Percentiles rank a stretch among this genome's conserved stretches.
phyloP scores from a whole-genome alignment of 768 basidiomycete species.

The Boletus reticuloceps region DNA sequence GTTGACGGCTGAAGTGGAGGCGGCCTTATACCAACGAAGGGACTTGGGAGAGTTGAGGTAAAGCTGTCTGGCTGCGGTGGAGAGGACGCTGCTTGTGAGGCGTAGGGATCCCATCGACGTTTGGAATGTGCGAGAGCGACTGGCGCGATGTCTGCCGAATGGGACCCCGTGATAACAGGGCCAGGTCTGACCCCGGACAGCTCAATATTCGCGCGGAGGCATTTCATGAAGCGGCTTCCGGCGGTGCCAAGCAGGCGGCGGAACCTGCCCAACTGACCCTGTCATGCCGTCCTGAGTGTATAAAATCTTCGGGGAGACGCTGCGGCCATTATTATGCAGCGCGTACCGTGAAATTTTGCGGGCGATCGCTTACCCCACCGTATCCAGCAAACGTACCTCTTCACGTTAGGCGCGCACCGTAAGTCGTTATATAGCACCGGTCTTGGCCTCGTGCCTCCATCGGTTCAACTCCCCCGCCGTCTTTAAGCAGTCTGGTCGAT shows the following conservation, averaged over 20 bases:
- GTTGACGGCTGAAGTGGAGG: constrained; percentile 17
- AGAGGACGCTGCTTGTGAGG: constrained; percentile 13
- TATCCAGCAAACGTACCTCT: neutral
- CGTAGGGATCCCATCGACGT: constrained; percentile 18
- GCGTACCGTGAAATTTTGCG: constrained; percentile 18
- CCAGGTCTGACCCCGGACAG: constrained; percentile 23
- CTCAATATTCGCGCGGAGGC: neutral
- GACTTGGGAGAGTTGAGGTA: neutral
- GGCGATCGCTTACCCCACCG: constrained; percentile 20
- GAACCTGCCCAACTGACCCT: constrained; percentile 20
- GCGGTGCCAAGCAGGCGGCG: constrained; percentile 14
- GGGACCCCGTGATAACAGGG: constrained; percentile 18
- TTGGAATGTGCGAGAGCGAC: neutral
- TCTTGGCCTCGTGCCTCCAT: neutral
- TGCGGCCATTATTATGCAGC: constrained; percentile 19
- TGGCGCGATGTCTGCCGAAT: neutral
- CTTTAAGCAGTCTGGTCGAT: constrained; percentile 16
- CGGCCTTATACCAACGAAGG: constrained; percentile 5
- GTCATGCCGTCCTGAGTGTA: constrained; percentile 8
- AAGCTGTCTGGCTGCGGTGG: constrained; percentile 1
- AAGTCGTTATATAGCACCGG: constrained; percentile 17
- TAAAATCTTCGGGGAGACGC: constrained; percentile 12
- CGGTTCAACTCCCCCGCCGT: constrained; percentile 12
- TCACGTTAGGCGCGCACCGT: constrained; percentile 5
- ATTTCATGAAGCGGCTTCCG: constrained; percentile 9